A percentile compares a stretch with the other conserved stretches of the same genome.
Evolutionary conservation across 2,329 filamentous ascomycete genomes (phyloP).

Genomic region (Colletotrichum spaethianum): DNA sequence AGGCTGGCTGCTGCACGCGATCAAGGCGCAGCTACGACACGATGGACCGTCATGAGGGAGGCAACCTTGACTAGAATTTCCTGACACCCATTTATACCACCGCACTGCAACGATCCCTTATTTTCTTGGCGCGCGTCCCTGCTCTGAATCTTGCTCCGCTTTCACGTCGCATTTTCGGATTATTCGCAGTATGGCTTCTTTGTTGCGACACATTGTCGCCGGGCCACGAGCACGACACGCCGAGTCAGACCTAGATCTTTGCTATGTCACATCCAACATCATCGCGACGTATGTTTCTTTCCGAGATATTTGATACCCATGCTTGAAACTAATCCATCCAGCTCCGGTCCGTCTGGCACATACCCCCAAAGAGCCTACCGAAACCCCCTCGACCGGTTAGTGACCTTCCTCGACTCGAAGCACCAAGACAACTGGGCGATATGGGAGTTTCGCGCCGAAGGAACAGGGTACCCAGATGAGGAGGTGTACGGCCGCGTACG

Average conservation of each 20-base stretch:
- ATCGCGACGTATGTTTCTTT: constrained; percentile 68
- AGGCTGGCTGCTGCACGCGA: constrained; percentile 33
- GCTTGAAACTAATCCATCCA: constrained; percentile 56
- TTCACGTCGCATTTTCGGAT: constrained; percentile 13
- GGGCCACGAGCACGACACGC: constrained; percentile 86
- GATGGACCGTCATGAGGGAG: constrained; percentile 23
- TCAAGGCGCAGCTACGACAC: constrained; percentile 27
- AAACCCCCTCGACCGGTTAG: constrained; percentile 89
- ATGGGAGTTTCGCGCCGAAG: constrained; percentile 98
- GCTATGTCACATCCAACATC: constrained; percentile 91
- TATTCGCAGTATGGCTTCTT: constrained; percentile 70
- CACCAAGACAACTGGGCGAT: constrained; percentile 92
- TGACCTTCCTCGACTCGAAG: constrained; percentile 88
- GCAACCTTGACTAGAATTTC: constrained; percentile 3
- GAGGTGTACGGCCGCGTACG: constrained; percentile 88
- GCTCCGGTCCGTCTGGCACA: constrained; percentile 89
- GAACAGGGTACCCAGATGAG: constrained; percentile 93
- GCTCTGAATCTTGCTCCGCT: constrained; percentile 30
- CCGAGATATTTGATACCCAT: constrained; percentile 49
- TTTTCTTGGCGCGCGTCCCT: constrained; percentile 22
- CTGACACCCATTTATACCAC: constrained; percentile 17
- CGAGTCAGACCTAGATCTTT: constrained; percentile 92
- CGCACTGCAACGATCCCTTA: constrained; percentile 25
- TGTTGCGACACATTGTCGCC: constrained; percentile 92
- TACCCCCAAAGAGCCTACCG: constrained; percentile 95